phyloP scores from a whole-genome alignment of 139 green algal species.

The Auxenochlorella pyrenoidosa region DNA sequence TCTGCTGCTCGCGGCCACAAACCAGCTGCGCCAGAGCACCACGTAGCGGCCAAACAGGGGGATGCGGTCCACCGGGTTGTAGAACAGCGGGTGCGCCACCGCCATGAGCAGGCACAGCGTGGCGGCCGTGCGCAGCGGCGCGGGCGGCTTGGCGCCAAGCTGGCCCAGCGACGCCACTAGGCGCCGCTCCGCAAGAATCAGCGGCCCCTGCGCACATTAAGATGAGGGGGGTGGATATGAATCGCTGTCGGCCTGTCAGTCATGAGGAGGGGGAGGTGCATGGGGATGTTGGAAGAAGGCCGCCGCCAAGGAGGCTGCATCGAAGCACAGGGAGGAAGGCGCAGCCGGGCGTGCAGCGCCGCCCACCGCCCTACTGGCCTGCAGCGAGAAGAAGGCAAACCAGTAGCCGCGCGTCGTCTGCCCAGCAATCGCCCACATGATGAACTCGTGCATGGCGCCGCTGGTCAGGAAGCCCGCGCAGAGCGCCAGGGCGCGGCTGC shows the following conservation, averaged over 20 bases:
- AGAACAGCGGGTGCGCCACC: constrained; percentile 17
- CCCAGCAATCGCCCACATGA: constrained; percentile 4
- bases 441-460: constrained; percentile 15
- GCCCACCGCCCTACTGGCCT: background rate
- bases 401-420: background rate
- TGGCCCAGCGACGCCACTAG: background rate
- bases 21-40: too few species aligned
- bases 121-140: background rate
- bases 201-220: background rate
- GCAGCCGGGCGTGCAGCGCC: background rate
- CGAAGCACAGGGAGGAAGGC: too few species aligned
- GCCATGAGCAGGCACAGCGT: constrained; percentile 12
- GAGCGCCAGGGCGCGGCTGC: constrained; percentile 8
- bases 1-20: too few species aligned
- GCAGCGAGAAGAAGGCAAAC: constrained; percentile 18
- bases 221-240: background rate
- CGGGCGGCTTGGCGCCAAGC: background rate
- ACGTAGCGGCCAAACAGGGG: background rate
- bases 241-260: too few species aligned
- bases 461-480: background rate
- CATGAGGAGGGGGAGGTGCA: too few species aligned
- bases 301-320: too few species aligned
- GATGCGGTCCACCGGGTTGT: constrained; percentile 12
- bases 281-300: too few species aligned
- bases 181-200: constrained; percentile 25